Evolutionary conservation across 1,284 basidiomycete genomes (phyloP), one percentile per base, ranked within the genome.

Genomic region (Fomes fomentarius): DNA sequence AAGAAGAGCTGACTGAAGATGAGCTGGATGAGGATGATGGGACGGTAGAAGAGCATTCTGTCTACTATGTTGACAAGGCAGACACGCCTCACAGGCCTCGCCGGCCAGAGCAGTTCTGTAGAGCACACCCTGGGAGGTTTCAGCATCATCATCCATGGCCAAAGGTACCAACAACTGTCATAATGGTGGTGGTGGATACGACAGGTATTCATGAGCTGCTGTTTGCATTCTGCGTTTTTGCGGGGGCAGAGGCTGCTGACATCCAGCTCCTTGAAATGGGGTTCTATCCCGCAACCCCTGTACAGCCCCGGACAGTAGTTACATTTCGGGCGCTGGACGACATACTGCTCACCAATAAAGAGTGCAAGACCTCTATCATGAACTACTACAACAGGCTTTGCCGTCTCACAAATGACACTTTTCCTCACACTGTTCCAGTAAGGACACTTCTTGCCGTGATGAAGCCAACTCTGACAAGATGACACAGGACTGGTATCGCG

Each of bases 191-290:
- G 2, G 52, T 61, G 14, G 46, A 61, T 24, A 46, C 17, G 15
- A 45, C 37, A 1, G 59, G 57, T 3, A 21, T 58, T 1, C 58
- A 60, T 19, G 28, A 47, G 17, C 17, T 60, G 1, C 33, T 34
- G 1, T 31, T 55, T 14, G 17, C 28, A 1, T 52, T 46, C 24
- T 52, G 50, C 38, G 4, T 2, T 1, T 52, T 43, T 21, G 10
- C 28, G 0, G 5, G 24, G 17, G 19, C 47, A 1, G 1, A 11
- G 0, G 12, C 30, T 1, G 11, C 39, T 10, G 43, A 52, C 43
- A 9, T 55, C 6, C 50, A 51, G 26, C 42, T 51, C 5, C n/a
- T 51, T 0, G 12, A 14, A 2, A 6, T 38, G 4, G 42, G 50
- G 1, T 25, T 37, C 10, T 45, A 45, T 28, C 50, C 50, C 0